A percentile compares a stretch with the other conserved stretches of the same genome.
Evolutionary conservation across 2,329 filamentous ascomycete species (phyloP).

Genomic region (Decorospora gaudefroyi): DNA sequence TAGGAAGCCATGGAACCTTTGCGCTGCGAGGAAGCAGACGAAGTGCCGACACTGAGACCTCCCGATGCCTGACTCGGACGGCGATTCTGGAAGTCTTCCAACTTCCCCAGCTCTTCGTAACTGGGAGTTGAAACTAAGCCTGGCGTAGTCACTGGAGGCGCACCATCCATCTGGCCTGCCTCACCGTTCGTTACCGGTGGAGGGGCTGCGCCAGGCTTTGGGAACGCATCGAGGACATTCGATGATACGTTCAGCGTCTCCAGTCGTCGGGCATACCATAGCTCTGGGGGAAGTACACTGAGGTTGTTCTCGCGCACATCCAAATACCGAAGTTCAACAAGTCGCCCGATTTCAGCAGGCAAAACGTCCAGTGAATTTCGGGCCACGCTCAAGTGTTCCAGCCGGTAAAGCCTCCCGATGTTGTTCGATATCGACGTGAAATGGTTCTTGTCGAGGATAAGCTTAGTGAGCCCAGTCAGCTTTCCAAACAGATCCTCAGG

Average conservation of each 20-base stretch:
- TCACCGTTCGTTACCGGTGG: constrained; percentile 51
- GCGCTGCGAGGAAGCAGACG: constrained; percentile 66
- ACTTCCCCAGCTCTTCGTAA: constrained; percentile 73
- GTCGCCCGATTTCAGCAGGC: constrained; percentile 83
- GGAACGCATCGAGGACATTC: constrained; percentile 88
- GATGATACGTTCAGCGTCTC: constrained; percentile 95
- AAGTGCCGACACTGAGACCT: constrained; percentile 71
- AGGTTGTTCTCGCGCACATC: constrained; percentile 95
- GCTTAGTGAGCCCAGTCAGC: constrained; percentile 81
- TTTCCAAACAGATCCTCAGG: constrained; percentile 85
- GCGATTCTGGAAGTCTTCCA: constrained; percentile 67
- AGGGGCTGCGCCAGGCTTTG: constrained; percentile 77
- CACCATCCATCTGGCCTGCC: constrained; percentile 45
- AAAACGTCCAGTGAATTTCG: constrained; percentile 86
- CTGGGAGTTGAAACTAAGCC: constrained; percentile 62
- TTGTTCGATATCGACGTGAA: constrained; percentile 87
- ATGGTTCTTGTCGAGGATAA: constrained; percentile 93
- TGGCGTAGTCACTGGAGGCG: constrained; percentile 53
- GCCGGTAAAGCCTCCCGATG: constrained; percentile 77
- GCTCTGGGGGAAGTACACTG: constrained; percentile 80
- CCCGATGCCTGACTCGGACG: constrained; percentile 84
- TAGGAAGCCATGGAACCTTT: constrained; percentile 86
- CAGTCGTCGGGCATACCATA: constrained; percentile 93
- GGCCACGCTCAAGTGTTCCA: constrained; percentile 93
- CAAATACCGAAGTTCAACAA: constrained; percentile 80